Conservation (phyloP, 163 green algal genomes). For the Trebouxia gelatinosa region DNA sequence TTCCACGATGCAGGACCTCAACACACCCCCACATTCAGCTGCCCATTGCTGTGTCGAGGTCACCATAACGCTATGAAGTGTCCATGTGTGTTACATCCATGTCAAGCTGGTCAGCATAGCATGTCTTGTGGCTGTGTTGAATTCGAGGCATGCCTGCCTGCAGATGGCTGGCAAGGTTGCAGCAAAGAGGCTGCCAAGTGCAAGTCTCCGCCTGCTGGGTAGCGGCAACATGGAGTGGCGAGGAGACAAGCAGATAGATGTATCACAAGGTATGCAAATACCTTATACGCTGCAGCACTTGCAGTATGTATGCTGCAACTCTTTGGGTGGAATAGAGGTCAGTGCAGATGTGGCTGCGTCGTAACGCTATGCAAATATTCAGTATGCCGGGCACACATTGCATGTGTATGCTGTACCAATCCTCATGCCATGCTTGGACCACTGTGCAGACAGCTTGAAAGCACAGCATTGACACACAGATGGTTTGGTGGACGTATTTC, state of each 20-base stretch:
- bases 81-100: too few species aligned
- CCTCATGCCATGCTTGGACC: neutral
- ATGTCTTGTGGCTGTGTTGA: too few species aligned
- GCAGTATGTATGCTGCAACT: neutral
- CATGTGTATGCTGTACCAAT: too few species aligned
- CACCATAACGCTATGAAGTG: too few species aligned
- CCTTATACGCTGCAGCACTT: neutral
- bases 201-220: conserved; percentile 43
- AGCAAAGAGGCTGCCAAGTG: conserved; percentile 27
- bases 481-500: too few species aligned
- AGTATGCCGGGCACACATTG: neutral
- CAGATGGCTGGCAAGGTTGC: conserved; percentile 23
- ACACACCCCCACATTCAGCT: too few species aligned
- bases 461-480: neutral
- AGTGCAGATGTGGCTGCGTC: neutral
- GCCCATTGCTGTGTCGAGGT: too few species aligned
- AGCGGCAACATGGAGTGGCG: conserved; percentile 50
- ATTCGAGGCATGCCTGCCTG: too few species aligned
- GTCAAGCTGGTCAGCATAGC: too few species aligned
- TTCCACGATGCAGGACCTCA: too few species aligned
- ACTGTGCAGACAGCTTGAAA: neutral
- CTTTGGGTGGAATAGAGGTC: neutral
- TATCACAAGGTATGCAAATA: conserved; percentile 31
- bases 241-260: conserved; percentile 35
- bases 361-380: neutral